Base-by-base conservation (phyloP, 495 filamentous ascomycete species). In the Lasiosphaeris hirsuta region DNA sequence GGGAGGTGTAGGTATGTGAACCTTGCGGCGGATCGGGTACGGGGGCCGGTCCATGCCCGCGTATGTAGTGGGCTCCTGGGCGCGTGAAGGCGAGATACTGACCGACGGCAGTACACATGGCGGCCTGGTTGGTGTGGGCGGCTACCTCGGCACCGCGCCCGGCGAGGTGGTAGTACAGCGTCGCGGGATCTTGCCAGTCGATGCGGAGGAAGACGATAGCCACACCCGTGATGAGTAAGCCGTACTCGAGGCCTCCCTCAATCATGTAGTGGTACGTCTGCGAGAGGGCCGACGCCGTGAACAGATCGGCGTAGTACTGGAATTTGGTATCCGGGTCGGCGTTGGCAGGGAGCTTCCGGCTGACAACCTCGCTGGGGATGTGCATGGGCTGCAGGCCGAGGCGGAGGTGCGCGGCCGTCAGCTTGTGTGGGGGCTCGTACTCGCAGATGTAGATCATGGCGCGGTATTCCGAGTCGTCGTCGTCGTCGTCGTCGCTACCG, bases 181-280 rank as follows among this genome's bases (percentile, higher is more conserved):
- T 62, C 2, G 17, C 23, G 4, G 61, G 63, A 17, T 63, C 47
- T 48, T 67, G 54, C 60, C 64, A 63, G 47, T 69, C 66, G n/a
- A 81, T 67, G 58, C 72, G 60, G 19, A 81, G 68, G 51, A 78
- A 78, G 40, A 79, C 67, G 65, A 77, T 72, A 11, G 72, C 69
- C 61, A 76, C 70, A 17, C 69, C 72, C 7, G 71, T 80, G 10
- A 63, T 68, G 35, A 80, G 65, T 41, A 66, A 71, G n/a, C 72
- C 63, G 60, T 72, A 71, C 59, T 59, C 62, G 40, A 75, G 55
- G 14, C 75, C 68, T 41, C 51, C 58, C 47, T 69, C 47, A 30
- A 77, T 70, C 70, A 81, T 79, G 52, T 78, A 78, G 51, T 63
- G 64, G 63, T 72, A 79, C 37, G 72, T 70, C 52, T 78, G 72